Evolutionary conservation across 768 basidiomycete species (phyloP).

Genomic region (Hebeloma cylindrosporum): DNA sequence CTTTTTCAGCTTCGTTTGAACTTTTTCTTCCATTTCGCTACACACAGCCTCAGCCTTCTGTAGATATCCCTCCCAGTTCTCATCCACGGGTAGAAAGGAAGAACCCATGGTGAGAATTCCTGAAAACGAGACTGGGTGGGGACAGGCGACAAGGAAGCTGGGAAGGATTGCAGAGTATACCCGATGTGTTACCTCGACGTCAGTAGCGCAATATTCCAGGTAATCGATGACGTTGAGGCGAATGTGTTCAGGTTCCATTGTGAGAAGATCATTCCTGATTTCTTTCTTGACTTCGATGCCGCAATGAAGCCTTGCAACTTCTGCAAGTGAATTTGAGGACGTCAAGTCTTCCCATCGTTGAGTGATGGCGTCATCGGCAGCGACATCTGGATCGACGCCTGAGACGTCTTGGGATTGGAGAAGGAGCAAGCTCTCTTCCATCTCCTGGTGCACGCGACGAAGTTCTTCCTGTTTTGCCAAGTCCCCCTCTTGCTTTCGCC

Average conservation of each 20-base stretch:
- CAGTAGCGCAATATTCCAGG: constrained; percentile 80
- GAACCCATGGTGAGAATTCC: constrained; percentile 91
- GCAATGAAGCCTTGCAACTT: constrained; percentile 91
- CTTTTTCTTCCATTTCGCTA: constrained; percentile 66
- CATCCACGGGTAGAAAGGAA: constrained; percentile 86
- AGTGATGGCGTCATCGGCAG: constrained; percentile 39
- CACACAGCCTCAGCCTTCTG: constrained; percentile 76
- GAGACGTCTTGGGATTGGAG: constrained; percentile 20
- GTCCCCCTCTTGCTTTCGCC: constrained; percentile 49
- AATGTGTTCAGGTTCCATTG: constrained; percentile 61
- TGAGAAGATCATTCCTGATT: constrained; percentile 76
- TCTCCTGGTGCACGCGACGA: constrained; percentile 32
- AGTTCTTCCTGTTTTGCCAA: constrained; percentile 45
- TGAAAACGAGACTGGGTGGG: constrained; percentile 90
- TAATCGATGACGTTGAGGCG: constrained; percentile 67
- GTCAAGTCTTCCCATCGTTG: constrained; percentile 93
- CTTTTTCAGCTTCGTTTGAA: constrained; percentile 67
- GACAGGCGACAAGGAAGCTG: constrained; percentile 78
- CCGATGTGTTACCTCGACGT: constrained; percentile 81
- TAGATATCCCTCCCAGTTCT: constrained; percentile 86
- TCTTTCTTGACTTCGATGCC: constrained; percentile 77
- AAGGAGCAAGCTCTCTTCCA: constrained; percentile 38
- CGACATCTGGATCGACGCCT: constrained; percentile 18
- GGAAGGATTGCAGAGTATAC: constrained; percentile 81
- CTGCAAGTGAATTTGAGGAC: constrained; percentile 86